These are phyloP conservation scores for Lodderomyces orthopsilosis DNA, from an alignment of 1,139 yeast species.

Conservation along the genomic window DNA sequence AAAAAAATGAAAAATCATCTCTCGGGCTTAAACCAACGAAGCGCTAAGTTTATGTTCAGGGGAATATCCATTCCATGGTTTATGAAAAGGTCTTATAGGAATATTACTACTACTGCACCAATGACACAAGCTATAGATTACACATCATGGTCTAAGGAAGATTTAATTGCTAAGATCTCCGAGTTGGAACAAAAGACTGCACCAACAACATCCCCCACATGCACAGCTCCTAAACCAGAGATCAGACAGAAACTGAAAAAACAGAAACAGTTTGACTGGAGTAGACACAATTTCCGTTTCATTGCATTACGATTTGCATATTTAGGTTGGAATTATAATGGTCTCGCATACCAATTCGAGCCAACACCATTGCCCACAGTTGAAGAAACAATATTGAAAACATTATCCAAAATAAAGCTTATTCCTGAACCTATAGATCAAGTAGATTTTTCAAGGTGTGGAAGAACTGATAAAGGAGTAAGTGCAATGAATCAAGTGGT, in stretches of 20 bases:
- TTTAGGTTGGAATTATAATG: conserved; percentile 91
- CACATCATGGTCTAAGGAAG: conserved; percentile 50
- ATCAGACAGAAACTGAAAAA: conserved; percentile 17
- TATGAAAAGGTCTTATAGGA: conserved; percentile 5
- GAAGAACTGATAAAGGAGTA: conserved; percentile 95
- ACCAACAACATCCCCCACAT: background rate
- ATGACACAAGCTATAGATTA: conserved; percentile 23
- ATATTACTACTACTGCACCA: background rate
- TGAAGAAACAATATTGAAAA: conserved; percentile 72
- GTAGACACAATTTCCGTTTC: conserved; percentile 62
- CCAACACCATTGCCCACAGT: conserved; percentile 84
- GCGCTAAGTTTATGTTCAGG: background rate
- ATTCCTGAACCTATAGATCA: conserved; percentile 62
- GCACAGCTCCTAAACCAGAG: conserved; percentile 1
- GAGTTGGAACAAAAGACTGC: conserved; percentile 39
- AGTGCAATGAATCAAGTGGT: conserved; percentile 96
- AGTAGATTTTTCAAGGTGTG: conserved; percentile 83
- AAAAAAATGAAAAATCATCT: too few relatives aligned
- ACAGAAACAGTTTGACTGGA: conserved; percentile 62
- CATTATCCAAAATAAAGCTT: conserved; percentile 64
- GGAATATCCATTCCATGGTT: background rate
- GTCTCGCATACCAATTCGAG: conserved; percentile 77
- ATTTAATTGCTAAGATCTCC: conserved; percentile 46
- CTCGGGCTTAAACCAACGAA: too few relatives aligned
- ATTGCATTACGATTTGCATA: conserved; percentile 84